phyloP scores from a whole-genome alignment of 805 yeast species.

The Hanseniaspora jakobsenii region DNA sequence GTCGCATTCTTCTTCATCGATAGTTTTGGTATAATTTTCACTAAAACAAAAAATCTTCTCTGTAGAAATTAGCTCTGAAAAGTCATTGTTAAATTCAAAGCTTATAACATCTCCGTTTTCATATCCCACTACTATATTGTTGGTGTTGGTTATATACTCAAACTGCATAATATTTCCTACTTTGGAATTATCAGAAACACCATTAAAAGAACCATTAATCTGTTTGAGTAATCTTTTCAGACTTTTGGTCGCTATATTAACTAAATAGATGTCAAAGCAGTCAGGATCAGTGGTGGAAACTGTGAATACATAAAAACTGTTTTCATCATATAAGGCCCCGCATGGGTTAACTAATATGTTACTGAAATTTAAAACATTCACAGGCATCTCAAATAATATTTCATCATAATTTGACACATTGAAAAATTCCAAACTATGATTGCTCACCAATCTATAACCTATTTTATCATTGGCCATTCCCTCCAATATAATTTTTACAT shows the following conservation, averaged over 20 bases:
- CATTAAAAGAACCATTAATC: not conserved
- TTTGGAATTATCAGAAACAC: no score
- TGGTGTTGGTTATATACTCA: not conserved
- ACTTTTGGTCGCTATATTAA: not conserved
- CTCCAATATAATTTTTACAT: not conserved
- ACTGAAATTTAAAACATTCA: conserved; percentile 10
- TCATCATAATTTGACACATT: not conserved
- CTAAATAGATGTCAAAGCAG: conserved; percentile 3
- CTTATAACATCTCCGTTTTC: conserved; percentile 2
- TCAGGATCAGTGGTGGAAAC: conserved; percentile 13
- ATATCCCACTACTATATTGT: conserved; percentile 3
- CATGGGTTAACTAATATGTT: not conserved
- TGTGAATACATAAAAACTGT: not conserved
- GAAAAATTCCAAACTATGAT: not conserved
- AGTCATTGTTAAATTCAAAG: not conserved
- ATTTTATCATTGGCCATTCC: not conserved
- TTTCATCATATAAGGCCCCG: not conserved
- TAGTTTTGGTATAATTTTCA: not conserved
- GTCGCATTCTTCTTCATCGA: conserved; percentile 6
- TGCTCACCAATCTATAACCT: not conserved
- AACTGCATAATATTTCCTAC: conserved; percentile 13
- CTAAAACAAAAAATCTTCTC: not conserved
- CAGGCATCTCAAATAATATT: conserved; percentile 9
- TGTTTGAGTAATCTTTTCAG: conserved; percentile 1
- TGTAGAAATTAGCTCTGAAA: not conserved